phyloP scores from a whole-genome alignment of 306 rosid genomes.

The Cucumis melo region DNA sequence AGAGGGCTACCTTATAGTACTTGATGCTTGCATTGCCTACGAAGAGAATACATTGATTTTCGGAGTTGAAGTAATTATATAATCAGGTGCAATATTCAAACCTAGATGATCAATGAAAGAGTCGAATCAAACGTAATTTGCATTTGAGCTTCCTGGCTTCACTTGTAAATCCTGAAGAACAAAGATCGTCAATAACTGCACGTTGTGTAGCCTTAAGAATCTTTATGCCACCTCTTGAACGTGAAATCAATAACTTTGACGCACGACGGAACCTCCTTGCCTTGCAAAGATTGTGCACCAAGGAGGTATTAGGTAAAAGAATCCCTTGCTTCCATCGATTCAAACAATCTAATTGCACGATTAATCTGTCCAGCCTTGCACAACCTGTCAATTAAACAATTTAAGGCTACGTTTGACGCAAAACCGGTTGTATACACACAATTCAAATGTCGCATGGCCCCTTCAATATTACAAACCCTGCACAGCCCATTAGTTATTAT shows the following conservation, averaged over 20 bases:
- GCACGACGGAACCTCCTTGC: constrained; percentile 42
- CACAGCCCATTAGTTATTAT: constrained; percentile 56
- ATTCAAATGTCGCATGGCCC: constrained; percentile 41
- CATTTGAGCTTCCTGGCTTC: constrained; percentile 46
- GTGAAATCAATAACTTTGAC: constrained; percentile 41
- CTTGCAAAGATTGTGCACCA: constrained; percentile 74
- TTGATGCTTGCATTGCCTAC: background rate
- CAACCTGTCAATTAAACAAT: constrained; percentile 61
- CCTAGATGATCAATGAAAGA: constrained; percentile 16
- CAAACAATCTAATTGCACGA: constrained; percentile 45
- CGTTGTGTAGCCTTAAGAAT: constrained; percentile 37
- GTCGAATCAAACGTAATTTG: constrained; percentile 26
- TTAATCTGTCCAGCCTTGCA: constrained; percentile 68
- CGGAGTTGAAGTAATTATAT: background rate
- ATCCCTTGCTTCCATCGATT: constrained; percentile 59
- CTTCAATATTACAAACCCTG: constrained; percentile 34
- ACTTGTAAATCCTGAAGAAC: constrained; percentile 30
- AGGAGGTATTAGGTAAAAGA: constrained; percentile 43
- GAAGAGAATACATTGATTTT: background rate
- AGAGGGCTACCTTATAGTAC: background rate
- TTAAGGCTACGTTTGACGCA: constrained; percentile 42
- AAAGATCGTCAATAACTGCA: constrained; percentile 54
- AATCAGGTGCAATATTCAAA: background rate
- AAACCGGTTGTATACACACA: constrained; percentile 42
- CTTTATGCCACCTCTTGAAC: constrained; percentile 39